These are phyloP conservation scores for Saxispiralis lemnorum DNA, from an alignment of 495 filamentous ascomycete species.

Conservation along the genomic window DNA sequence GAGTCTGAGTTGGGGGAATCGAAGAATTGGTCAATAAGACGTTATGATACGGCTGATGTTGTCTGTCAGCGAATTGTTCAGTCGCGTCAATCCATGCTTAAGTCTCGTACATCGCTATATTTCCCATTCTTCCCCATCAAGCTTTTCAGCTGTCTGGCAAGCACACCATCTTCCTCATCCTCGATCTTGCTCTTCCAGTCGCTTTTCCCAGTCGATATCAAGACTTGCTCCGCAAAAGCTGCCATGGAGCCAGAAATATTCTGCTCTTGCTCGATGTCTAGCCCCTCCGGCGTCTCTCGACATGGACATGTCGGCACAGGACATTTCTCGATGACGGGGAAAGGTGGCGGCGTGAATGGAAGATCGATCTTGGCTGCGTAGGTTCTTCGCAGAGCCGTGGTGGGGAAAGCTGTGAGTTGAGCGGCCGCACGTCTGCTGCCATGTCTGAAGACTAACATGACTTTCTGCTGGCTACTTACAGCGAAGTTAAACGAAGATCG, in stretches of 20 bases:
- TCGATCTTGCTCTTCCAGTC: slow-evolving; percentile 65
- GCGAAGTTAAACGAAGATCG: too few species aligned
- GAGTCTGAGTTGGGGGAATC: slow-evolving; percentile 30
- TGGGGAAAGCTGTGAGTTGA: background rate
- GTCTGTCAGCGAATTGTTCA: background rate
- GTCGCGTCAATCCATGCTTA: background rate
- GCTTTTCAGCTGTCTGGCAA: slow-evolving; percentile 53
- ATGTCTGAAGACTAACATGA: slow-evolving; percentile 12
- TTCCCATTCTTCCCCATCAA: slow-evolving; percentile 47
- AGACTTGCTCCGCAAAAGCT: slow-evolving; percentile 61
- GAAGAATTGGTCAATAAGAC: slow-evolving; percentile 56
- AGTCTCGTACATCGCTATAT: slow-evolving; percentile 50
- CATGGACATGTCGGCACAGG: slow-evolving; percentile 58
- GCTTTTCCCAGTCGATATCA: slow-evolving; percentile 59
- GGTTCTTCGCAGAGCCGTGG: background rate
- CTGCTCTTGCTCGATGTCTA: slow-evolving; percentile 59
- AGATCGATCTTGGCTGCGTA: slow-evolving; percentile 13
- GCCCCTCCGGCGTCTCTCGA: slow-evolving; percentile 43
- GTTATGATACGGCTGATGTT: slow-evolving; percentile 57
- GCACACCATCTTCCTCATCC: slow-evolving; percentile 42
- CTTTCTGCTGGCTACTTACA: too few species aligned
- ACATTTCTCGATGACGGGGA: slow-evolving; percentile 43
- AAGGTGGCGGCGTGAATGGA: slow-evolving; percentile 8
- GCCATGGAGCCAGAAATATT: slow-evolving; percentile 58
- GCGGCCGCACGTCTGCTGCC: slow-evolving; percentile 3